A percentile compares a stretch with the other conserved stretches of the same genome.
These are phyloP conservation scores for Glycine tomentella DNA, from an alignment of 306 rosid species.

Conservation along the genomic window DNA sequence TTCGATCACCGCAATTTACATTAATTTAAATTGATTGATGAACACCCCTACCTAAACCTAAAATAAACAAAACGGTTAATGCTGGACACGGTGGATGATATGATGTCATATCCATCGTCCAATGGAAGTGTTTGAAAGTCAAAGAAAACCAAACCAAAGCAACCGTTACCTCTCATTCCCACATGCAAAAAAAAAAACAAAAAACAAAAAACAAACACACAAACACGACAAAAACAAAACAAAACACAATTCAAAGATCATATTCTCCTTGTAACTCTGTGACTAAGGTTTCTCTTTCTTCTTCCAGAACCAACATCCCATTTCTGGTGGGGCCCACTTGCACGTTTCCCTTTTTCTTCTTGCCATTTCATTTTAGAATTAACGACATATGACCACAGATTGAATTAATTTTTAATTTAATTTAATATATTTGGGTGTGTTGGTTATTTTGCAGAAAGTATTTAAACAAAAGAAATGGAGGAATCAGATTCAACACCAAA, in stretches of 20 bases:
- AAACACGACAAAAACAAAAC: background rate
- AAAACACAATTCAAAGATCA: background rate
- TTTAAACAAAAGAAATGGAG: conserved; percentile 5
- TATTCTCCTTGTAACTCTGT: background rate
- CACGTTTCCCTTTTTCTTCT: background rate
- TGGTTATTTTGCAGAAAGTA: background rate
- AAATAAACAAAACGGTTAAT: background rate
- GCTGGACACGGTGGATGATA: background rate
- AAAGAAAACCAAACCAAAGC: background rate
- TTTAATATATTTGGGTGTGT: background rate
- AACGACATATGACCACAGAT: background rate
- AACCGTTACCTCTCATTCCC: background rate
- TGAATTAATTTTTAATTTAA: background rate
- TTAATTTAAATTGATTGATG: too few species aligned
- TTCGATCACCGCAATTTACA: too few species aligned
- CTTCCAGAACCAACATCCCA: background rate
- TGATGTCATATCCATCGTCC: background rate
- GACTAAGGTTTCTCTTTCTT: background rate
- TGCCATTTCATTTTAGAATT: background rate
- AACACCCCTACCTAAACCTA: too few species aligned
- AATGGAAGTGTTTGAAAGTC: background rate
- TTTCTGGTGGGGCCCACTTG: background rate
- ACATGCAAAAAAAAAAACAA: too few species aligned
- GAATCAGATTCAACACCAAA: conserved; percentile 10
- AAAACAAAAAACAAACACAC: too few species aligned